A percentile compares a stretch with the other conserved stretches of the same genome.
Evolutionary conservation across 2,329 filamentous ascomycete genomes (phyloP).

Genomic region (Cordyceps pruinosa): DNA sequence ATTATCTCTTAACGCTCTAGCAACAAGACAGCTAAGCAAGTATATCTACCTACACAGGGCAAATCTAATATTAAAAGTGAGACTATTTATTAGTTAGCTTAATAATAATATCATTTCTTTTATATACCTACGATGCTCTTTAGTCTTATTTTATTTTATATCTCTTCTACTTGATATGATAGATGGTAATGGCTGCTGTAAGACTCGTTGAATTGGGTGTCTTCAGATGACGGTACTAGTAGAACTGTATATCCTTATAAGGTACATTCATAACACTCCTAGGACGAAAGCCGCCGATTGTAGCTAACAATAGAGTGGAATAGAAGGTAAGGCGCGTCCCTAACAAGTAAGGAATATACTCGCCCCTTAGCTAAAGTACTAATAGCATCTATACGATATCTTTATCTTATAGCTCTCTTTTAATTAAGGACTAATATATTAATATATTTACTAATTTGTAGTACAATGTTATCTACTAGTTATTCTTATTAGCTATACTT

Average conservation of each 20-base stretch:
- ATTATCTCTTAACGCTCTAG: no score
- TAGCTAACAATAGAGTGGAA: neutral
- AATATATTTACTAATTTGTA: neutral
- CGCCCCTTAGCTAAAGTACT: neutral
- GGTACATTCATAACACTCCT: neutral
- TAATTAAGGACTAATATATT: neutral
- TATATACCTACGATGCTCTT: neutral
- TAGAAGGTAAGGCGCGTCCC: neutral
- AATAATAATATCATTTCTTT: neutral
- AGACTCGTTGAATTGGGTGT: neutral
- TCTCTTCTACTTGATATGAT: neutral
- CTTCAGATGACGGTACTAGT: neutral
- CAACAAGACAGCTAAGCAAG: no score
- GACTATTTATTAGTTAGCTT: neutral
- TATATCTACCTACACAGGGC: neutral
- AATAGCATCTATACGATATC: neutral
- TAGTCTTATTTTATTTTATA: neutral
- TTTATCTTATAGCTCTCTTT: neutral
- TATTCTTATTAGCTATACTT: neutral
- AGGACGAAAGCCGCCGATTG: neutral
- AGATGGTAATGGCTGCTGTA: neutral
- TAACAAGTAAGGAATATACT: neutral
- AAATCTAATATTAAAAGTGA: neutral
- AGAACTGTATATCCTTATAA: neutral
- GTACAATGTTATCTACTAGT: neutral